phyloP scores from a whole-genome alignment of 441 rosid genomes.

The Isatis lusitanica region DNA sequence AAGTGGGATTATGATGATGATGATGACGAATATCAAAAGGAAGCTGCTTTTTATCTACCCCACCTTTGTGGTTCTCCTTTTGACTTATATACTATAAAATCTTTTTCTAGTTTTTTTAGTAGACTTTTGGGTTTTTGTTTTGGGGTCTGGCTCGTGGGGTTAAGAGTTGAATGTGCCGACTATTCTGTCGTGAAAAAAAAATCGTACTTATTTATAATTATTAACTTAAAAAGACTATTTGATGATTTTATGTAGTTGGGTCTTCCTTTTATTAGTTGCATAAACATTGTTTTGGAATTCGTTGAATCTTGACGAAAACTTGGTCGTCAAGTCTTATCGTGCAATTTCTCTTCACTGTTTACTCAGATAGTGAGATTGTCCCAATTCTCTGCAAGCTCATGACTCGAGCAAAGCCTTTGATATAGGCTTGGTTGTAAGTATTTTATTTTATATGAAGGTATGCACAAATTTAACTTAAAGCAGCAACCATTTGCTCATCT shows the following conservation, averaged over 20 bases:
- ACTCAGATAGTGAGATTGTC: not conserved
- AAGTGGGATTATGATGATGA: not conserved
- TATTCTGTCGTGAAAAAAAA: conserved; percentile 27
- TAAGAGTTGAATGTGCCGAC: conserved; percentile 38
- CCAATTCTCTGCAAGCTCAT: not conserved
- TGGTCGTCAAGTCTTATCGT: conserved; percentile 13
- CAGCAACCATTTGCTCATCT: too few species aligned
- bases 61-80: conserved; percentile 32
- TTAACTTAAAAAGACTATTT: not conserved
- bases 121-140: conserved; percentile 13
- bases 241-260: not conserved
- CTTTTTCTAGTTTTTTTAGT: conserved; percentile 2
- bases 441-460: too few species aligned
- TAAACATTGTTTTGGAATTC: conserved; percentile 21
- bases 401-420: too few species aligned
- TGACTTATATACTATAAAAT: conserved; percentile 12
- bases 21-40: conserved; percentile 39
- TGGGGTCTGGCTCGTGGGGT: not conserved
- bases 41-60: conserved; percentile 35
- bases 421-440: too few species aligned
- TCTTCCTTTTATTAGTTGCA: conserved; percentile 7
- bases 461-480: too few species aligned
- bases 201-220: not conserved
- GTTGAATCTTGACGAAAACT: conserved; percentile 17
- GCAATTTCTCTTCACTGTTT: not conserved